Evolutionary conservation across 331 rosid species (phyloP).

Genomic region (Pyracantha coccinea): DNA sequence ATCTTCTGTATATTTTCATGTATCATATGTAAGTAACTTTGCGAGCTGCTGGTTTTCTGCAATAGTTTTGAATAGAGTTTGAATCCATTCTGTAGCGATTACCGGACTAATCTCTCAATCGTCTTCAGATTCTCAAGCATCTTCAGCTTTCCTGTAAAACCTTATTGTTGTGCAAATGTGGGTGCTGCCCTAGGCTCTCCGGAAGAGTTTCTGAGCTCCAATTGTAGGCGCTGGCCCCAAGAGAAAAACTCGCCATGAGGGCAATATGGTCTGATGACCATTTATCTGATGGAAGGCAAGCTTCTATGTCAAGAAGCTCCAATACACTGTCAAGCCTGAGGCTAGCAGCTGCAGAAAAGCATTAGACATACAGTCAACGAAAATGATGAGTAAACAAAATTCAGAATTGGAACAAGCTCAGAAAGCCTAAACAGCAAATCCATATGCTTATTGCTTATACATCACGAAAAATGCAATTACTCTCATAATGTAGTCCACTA

Average conservation of each 20-base stretch:
- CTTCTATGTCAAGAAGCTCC: slow-evolving; percentile 19
- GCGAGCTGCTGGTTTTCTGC: neutral
- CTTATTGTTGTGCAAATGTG: neutral
- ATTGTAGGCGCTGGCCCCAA: neutral
- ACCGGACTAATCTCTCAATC: neutral
- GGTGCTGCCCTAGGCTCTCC: neutral
- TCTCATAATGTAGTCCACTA: neutral
- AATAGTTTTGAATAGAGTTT: neutral
- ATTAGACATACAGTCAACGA: neutral
- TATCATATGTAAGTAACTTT: neutral
- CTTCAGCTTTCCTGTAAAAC: neutral
- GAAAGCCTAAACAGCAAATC: neutral
- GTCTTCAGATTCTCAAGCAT: neutral
- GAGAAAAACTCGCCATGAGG: slow-evolving; percentile 20
- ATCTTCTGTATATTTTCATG: neutral
- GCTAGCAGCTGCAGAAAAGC: slow-evolving; percentile 13
- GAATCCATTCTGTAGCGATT: neutral
- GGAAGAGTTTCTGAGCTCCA: neutral
- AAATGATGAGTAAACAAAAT: neutral
- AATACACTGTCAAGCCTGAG: slow-evolving; percentile 24
- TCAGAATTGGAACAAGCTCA: neutral
- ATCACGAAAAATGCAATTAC: neutral
- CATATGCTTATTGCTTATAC: neutral
- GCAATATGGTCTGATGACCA: slow-evolving; percentile 36
- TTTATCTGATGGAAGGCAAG: slow-evolving; percentile 20